phyloP scores from a whole-genome alignment of 73 alveolate genomes.

The Paramecium primaurelia region DNA sequence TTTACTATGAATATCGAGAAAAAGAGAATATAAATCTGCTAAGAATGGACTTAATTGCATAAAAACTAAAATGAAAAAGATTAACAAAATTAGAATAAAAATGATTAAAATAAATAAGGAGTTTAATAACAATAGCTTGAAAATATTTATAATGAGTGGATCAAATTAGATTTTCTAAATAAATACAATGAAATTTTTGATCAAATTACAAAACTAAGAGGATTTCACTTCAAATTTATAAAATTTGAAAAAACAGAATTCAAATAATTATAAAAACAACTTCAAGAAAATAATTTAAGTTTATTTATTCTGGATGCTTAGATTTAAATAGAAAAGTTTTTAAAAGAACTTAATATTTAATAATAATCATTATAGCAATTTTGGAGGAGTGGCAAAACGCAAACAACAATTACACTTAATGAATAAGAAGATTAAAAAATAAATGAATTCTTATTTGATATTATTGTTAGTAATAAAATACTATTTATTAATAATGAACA shows the following conservation, averaged over 20 bases:
- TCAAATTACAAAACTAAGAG: background rate
- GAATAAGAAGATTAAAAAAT: background rate
- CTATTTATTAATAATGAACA: background rate
- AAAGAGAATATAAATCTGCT: background rate
- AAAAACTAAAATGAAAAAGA: background rate
- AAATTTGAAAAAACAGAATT: background rate
- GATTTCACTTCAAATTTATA: no score
- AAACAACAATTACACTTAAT: no score
- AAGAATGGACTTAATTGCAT: background rate
- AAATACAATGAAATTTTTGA: no score
- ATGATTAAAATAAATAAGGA: background rate
- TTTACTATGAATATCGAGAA: background rate
- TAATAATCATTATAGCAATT: background rate
- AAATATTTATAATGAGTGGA: background rate
- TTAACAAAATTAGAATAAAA: no score
- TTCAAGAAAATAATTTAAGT: background rate
- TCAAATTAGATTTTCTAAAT: background rate
- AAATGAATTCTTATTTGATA: background rate
- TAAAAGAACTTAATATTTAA: background rate
- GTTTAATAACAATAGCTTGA: background rate
- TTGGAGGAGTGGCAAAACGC: background rate
- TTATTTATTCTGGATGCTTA: background rate
- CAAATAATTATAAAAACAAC: no score
- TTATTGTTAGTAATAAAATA: background rate
- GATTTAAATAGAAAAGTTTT: background rate